phyloP scores from a whole-genome alignment of 495 filamentous ascomycete species.

The Opeltia flavorubescens region DNA sequence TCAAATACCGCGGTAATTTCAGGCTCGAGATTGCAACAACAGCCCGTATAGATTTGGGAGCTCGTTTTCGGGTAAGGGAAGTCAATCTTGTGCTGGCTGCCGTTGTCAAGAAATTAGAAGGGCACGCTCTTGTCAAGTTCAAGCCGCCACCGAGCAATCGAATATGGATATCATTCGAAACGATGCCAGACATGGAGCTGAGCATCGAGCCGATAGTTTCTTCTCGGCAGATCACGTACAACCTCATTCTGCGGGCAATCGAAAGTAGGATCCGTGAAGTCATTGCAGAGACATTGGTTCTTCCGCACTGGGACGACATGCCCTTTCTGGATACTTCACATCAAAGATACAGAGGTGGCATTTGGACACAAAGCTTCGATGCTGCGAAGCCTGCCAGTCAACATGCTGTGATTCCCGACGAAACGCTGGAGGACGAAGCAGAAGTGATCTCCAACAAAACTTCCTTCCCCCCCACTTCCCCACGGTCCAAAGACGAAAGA shows the following conservation, averaged over 20 bases:
- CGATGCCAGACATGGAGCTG: slow-evolving; percentile 83
- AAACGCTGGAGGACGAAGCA: slow-evolving; percentile 43
- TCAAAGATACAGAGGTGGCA: slow-evolving; percentile 71
- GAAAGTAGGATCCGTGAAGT: slow-evolving; percentile 90
- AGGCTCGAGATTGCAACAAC: slow-evolving; percentile 78
- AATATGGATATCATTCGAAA: slow-evolving; percentile 86
- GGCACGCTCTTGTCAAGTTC: slow-evolving; percentile 69
- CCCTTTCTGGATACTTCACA: slow-evolving; percentile 70
- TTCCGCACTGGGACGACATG: slow-evolving; percentile 89
- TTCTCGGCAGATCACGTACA: slow-evolving; percentile 87
- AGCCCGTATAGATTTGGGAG: slow-evolving; percentile 77
- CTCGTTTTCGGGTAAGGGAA: slow-evolving; percentile 77
- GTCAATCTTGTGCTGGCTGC: slow-evolving; percentile 81
- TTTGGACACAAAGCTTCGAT: slow-evolving; percentile 55
- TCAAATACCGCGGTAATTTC: slow-evolving; percentile 81
- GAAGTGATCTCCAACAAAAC: slow-evolving; percentile 31
- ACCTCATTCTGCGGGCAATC: slow-evolving; percentile 79
- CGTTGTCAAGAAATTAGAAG: slow-evolving; percentile 72
- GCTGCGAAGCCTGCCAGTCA: slow-evolving; percentile 10
- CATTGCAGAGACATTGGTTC: slow-evolving; percentile 80
- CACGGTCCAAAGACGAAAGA: slow-evolving; percentile 36
- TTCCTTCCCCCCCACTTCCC: slow-evolving; percentile 19
- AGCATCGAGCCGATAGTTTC: slow-evolving; percentile 90
- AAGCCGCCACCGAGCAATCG: slow-evolving; percentile 94
- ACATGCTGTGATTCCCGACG: slow-evolving; percentile 31